phyloP scores from a whole-genome alignment of 2,329 filamentous ascomycete species.

The Pseudodiploospora longispora region DNA sequence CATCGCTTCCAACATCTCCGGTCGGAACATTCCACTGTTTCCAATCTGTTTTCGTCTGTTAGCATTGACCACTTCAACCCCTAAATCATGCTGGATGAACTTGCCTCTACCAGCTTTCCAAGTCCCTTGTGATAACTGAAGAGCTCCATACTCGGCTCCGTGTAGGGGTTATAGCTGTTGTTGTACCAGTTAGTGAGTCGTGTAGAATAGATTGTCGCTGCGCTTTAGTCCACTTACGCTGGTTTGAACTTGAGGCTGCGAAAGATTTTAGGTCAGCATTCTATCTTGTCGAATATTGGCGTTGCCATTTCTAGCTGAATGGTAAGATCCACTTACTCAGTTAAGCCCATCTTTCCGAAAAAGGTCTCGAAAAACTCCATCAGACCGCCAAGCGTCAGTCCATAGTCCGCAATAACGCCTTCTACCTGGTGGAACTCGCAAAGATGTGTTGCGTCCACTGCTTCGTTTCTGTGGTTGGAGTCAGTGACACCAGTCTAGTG shows the following conservation, averaged over 20 bases:
- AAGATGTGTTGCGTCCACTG: slow-evolving; percentile 91
- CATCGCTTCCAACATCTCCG: slow-evolving; percentile 95
- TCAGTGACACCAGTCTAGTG: too few relatives aligned
- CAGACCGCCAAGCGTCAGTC: slow-evolving; percentile 80
- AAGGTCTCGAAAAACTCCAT: slow-evolving; percentile 93
- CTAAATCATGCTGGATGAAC: neutral
- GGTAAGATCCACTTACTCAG: slow-evolving; percentile 21
- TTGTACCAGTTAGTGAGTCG: neutral
- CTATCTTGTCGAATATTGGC: neutral
- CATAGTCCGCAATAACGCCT: slow-evolving; percentile 88
- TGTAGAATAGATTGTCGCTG: neutral
- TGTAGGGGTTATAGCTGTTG: slow-evolving; percentile 72
- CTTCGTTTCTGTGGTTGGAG: slow-evolving; percentile 57
- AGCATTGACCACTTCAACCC: neutral
- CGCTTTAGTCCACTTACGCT: slow-evolving; percentile 35
- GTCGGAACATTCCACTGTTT: slow-evolving; percentile 97
- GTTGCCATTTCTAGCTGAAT: neutral
- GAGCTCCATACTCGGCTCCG: slow-evolving; percentile 95
- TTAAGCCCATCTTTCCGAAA: slow-evolving; percentile 92
- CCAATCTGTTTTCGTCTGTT: slow-evolving; percentile 51
- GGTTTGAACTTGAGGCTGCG: slow-evolving; percentile 79
- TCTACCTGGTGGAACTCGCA: slow-evolving; percentile 99
- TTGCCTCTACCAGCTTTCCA: slow-evolving; percentile 72
- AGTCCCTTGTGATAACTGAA: slow-evolving; percentile 90
- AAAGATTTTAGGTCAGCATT: neutral